phyloP scores from a whole-genome alignment of 306 rosid species.

The Vicia villosa region DNA sequence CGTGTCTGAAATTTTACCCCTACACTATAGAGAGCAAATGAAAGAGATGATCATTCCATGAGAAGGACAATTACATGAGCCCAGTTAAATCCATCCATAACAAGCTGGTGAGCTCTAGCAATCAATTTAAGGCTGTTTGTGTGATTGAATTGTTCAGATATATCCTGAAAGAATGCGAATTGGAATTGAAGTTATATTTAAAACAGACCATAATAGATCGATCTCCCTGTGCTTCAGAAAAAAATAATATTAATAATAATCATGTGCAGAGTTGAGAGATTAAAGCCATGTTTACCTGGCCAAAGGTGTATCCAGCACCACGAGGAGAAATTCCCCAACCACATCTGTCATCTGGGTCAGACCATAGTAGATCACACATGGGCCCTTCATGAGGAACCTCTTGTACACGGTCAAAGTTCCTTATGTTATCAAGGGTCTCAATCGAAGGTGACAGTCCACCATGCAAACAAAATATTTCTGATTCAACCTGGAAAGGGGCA shows the following conservation, averaged over 20 bases:
- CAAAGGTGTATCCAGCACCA: constrained; percentile 99
- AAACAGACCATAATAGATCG: constrained; percentile 22
- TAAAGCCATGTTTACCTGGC: constrained; percentile 67
- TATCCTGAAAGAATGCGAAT: constrained; percentile 66
- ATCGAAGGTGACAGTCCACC: constrained; percentile 99
- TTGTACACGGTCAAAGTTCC: constrained; percentile 99
- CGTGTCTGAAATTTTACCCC: constrained; percentile 17
- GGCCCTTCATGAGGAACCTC: constrained; percentile 99
- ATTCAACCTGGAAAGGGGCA: constrained; percentile 71
- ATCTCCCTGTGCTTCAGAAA: constrained; percentile 20
- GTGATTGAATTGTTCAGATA: constrained; percentile 97
- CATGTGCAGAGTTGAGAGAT: constrained; percentile 11
- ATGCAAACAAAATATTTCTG: constrained; percentile 96
- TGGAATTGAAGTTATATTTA: constrained; percentile 17
- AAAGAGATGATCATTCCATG: constrained; percentile 12
- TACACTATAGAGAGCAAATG: constrained; percentile 29
- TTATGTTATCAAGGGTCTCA: constrained; percentile 92
- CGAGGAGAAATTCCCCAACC: constrained; percentile 99
- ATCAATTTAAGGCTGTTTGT: constrained; percentile 90
- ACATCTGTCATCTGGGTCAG: constrained; percentile 99
- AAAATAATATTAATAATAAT: background rate
- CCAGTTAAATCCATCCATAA: constrained; percentile 99
- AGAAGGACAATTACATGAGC: constrained; percentile 75
- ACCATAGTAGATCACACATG: constrained; percentile 99
- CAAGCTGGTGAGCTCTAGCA: constrained; percentile 99